phyloP scores from a whole-genome alignment of 1,284 basidiomycete genomes.

The Cutaneotrichosporon cutaneum region DNA sequence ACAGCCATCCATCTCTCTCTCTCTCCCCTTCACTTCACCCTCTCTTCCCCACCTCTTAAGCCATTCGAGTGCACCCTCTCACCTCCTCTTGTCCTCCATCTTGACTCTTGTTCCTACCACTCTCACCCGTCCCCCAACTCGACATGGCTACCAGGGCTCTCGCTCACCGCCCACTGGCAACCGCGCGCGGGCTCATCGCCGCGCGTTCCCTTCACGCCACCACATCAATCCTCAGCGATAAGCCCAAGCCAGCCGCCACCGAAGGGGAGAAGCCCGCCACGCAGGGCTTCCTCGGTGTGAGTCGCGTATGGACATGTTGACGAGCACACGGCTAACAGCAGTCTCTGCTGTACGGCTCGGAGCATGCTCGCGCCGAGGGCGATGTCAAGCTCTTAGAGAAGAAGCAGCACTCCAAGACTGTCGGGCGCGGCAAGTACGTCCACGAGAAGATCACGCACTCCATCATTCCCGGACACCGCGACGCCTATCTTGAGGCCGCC shows the following conservation, averaged over 20 bases:
- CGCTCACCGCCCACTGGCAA: not conserved
- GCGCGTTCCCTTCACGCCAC: conserved; percentile 18
- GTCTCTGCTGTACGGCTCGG: conserved; percentile 70
- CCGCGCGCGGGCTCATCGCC: not conserved
- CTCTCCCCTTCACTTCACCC: not conserved
- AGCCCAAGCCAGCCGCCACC: conserved; percentile 6
- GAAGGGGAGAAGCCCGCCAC: conserved; percentile 2
- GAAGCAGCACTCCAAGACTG: conserved; percentile 74
- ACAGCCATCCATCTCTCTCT: not conserved
- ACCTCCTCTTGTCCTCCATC: not conserved
- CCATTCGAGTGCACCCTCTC: not conserved
- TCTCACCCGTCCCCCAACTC: not conserved
- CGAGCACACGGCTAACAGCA: conserved; percentile 28
- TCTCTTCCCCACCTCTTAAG: not conserved
- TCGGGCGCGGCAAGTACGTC: conserved; percentile 73
- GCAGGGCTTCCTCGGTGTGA: conserved; percentile 11
- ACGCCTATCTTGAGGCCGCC: conserved; percentile 80
- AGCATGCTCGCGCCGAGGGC: conserved; percentile 76
- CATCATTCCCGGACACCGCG: conserved; percentile 73
- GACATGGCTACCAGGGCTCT: conserved; percentile 11
- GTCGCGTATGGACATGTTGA: not conserved
- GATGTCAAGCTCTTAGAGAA: conserved; percentile 60
- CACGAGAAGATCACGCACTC: conserved; percentile 86
- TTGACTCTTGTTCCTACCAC: not conserved
- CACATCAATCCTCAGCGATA: not conserved